Evolutionary conservation across 2,329 filamentous ascomycete genomes (phyloP), one percentile per base, ranked within the genome.

Genomic region (Akanthomyces dipterigenus): DNA sequence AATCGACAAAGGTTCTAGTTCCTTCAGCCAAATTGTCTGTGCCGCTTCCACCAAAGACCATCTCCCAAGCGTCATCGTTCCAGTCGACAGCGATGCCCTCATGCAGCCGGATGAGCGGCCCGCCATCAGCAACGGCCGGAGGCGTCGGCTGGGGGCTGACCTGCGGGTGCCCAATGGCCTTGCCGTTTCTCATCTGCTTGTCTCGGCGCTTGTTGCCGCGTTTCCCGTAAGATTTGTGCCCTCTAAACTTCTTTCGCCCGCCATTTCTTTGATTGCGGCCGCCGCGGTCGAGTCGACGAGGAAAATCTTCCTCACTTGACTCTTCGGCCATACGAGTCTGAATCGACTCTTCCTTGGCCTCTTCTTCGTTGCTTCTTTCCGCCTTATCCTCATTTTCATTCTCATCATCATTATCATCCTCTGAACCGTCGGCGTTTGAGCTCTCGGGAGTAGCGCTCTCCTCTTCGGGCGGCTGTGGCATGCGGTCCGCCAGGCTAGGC

Each of bases 51-150:
- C 78, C 78, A 69, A 96, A 98, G 24, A 96, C 78, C 18, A 78
- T 78, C 20, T 93, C 86, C 71, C 85, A 89, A 6, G 86, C 87
- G 8, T 88, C 80, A 8, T 85, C 78, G 48, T 80, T 84, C 93
- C 93, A 99, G 67, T 98, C 93, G 12, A 97, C 83, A 6, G 98
- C 80, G 53, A 99, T 86, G 26, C 85, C 90, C 73, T 99, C 95
- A 55, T 90, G 88, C 28, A 93, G 82, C 40, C 89, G 85, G 65
- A 98, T 82, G 45, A 96, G 77, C 0, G 88, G 85, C 3, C 84
- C 84, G 18, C 82, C 80, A 65, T 77, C 76, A 11, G 74, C 72
- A 31, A 75, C 69, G 28, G 74, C 74, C 8, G 73, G 72, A 22
- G 75, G 73, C 60, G 70, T 72, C 6, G 73, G 74, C 63, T 74